These are phyloP conservation scores for Zarea fungicola DNA, from an alignment of 2,329 filamentous ascomycete species.

Conservation along the genomic window DNA sequence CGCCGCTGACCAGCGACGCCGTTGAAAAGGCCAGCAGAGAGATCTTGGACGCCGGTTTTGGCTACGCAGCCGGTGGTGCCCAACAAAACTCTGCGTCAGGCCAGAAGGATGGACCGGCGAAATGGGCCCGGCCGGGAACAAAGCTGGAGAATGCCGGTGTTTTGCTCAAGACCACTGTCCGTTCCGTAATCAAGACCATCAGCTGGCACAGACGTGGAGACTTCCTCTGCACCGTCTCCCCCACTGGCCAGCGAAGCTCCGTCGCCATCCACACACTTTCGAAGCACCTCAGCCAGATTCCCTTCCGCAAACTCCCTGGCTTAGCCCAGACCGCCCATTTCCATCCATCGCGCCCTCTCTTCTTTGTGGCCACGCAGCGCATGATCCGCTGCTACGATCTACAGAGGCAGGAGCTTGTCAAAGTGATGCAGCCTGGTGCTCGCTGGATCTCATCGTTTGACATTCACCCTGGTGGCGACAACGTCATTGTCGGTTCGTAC, in stretches of 20 bases:
- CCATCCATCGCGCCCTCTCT: slow-evolving; percentile 85
- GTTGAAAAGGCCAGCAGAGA: slow-evolving; percentile 70
- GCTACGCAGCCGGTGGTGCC: slow-evolving; percentile 70
- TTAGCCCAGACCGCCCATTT: slow-evolving; percentile 85
- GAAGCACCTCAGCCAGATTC: slow-evolving; percentile 90
- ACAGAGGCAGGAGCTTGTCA: slow-evolving; percentile 83
- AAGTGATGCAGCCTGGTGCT: slow-evolving; percentile 88
- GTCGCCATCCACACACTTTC: slow-evolving; percentile 93
- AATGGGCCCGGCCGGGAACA: slow-evolving; percentile 75
- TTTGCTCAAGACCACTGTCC: slow-evolving; percentile 72
- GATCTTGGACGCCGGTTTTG: slow-evolving; percentile 83
- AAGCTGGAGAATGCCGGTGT: slow-evolving; percentile 73
- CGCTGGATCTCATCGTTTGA: slow-evolving; percentile 92
- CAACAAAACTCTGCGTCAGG: slow-evolving; percentile 48
- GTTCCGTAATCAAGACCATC: slow-evolving; percentile 77
- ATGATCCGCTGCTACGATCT: slow-evolving; percentile 92
- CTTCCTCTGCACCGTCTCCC: slow-evolving; percentile 89
- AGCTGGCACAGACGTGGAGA: slow-evolving; percentile 93
- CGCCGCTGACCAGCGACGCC: slow-evolving; percentile 66
- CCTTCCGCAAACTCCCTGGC: slow-evolving; percentile 74
- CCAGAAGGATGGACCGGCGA: slow-evolving; percentile 70
- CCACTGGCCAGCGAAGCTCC: slow-evolving; percentile 68
- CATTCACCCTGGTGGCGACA: slow-evolving; percentile 88
- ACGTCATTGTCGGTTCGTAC: slow-evolving; percentile 90
- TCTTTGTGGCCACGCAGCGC: slow-evolving; percentile 94